Conservation (phyloP, 2,329 filamentous ascomycete genomes). For the Ciborinia camelliae region DNA sequence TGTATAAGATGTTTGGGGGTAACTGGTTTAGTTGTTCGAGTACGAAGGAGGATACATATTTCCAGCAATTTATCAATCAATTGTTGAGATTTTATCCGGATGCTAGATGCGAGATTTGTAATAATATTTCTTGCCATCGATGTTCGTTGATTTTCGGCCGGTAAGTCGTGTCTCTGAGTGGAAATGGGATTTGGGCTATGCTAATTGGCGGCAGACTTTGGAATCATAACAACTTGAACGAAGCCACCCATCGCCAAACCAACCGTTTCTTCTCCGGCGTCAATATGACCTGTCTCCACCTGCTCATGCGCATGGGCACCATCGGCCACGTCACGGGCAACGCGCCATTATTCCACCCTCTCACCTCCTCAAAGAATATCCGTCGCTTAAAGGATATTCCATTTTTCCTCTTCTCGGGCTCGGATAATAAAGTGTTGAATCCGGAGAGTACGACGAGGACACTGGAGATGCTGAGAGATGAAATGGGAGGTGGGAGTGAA, state of each 20-base stretch:
- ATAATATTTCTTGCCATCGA: constrained; percentile 59
- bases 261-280: constrained; percentile 61
- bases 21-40: constrained; percentile 55
- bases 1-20: constrained; percentile 49
- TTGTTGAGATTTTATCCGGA: constrained; percentile 56
- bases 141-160: constrained; percentile 58
- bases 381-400: constrained; percentile 50
- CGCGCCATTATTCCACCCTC: constrained; percentile 44
- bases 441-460: constrained; percentile 52
- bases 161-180: constrained; percentile 36
- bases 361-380: constrained; percentile 52
- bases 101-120: constrained; percentile 54
- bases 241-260: constrained; percentile 60
- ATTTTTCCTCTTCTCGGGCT: constrained; percentile 53
- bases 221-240: constrained; percentile 63
- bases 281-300: constrained; percentile 54
- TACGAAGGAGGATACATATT: constrained; percentile 44
- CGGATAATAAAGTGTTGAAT: constrained; percentile 55
- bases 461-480: constrained; percentile 51
- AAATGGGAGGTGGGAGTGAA: constrained; percentile 47
- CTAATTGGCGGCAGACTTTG: constrained; percentile 42
- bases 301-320: constrained; percentile 55
- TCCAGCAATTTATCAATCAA: constrained; percentile 54
- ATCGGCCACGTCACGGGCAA: constrained; percentile 52
- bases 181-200: too few relatives aligned